Evolutionary conservation across 768 basidiomycete genomes (phyloP).

Genomic region (Naganishia vishniacii): DNA sequence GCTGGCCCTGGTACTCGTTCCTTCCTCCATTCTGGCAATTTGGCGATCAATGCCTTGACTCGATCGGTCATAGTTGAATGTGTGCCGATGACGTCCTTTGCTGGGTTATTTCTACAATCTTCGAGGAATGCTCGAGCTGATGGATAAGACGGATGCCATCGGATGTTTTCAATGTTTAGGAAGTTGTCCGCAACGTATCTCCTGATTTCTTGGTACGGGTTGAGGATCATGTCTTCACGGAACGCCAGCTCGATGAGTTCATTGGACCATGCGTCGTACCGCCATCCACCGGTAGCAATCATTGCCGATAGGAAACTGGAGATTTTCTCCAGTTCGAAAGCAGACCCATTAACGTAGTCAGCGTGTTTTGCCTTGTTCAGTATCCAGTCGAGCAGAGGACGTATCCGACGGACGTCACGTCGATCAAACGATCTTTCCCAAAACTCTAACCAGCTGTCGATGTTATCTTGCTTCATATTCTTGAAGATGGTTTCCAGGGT

Average conservation of each 20-base stretch:
- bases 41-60: constrained; percentile 57
- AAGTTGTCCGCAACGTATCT: constrained; percentile 64
- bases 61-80: constrained; percentile 59
- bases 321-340: constrained; percentile 77
- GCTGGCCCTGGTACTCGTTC: constrained; percentile 78
- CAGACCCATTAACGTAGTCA: constrained; percentile 78
- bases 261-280: constrained; percentile 64
- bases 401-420: constrained; percentile 73
- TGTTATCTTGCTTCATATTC: constrained; percentile 79
- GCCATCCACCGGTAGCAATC: constrained; percentile 61
- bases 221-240: constrained; percentile 59
- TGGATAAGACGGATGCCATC: constrained; percentile 59
- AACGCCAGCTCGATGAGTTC: constrained; percentile 67
- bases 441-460: constrained; percentile 38
- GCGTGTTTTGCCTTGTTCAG: constrained; percentile 58
- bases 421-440: constrained; percentile 64
- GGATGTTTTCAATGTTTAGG: constrained; percentile 66
- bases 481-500: constrained; percentile 62
- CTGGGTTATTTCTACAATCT: constrained; percentile 62
- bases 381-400: constrained; percentile 71
- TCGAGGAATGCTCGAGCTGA: constrained; percentile 56
- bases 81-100: constrained; percentile 71
- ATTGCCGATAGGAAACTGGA: constrained; percentile 63
- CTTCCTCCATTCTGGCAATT: constrained; percentile 65
- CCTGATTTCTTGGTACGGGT: constrained; percentile 78